Percentiles rank a stretch among this genome's conserved stretches.
These are phyloP conservation scores for Rhizopogon vulgaris DNA, from an alignment of 768 basidiomycete species.

Conservation along the genomic window DNA sequence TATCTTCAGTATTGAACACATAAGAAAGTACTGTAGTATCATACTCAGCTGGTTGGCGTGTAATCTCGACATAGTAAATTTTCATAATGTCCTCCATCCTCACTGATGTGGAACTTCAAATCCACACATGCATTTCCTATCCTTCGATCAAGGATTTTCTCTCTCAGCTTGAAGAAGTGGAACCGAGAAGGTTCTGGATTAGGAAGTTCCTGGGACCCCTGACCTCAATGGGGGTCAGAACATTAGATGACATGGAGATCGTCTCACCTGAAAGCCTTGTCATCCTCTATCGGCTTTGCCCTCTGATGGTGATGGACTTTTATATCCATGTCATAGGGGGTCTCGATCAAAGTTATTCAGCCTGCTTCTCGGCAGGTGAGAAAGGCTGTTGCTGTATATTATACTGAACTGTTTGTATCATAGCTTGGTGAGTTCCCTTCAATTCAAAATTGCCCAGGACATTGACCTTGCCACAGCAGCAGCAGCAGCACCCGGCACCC, in stretches of 20 bases:
- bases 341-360: background rate
- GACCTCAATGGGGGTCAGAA: background rate
- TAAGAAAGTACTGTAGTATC: no score
- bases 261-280: slow-evolving; percentile 5
- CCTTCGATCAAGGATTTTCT: background rate
- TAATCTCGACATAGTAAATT: no score
- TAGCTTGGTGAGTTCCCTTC: background rate
- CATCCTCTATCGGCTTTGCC: background rate
- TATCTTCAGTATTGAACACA: no score
- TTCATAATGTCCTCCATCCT: background rate
- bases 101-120: background rate
- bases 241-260: slow-evolving; percentile 1
- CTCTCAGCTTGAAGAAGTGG: background rate
- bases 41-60: no score
- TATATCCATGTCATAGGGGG: background rate
- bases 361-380: background rate
- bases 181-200: background rate
- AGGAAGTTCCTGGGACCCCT: background rate
- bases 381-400: background rate
- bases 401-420: background rate
- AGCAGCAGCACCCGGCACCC: no score
- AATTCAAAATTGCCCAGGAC: background rate
- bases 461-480: background rate
- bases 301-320: slow-evolving; percentile 6
- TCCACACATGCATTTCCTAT: background rate